These are phyloP conservation scores for Dictyostelium citrinum DNA, from an alignment of 78 protist species.

Conservation along the genomic window DNA sequence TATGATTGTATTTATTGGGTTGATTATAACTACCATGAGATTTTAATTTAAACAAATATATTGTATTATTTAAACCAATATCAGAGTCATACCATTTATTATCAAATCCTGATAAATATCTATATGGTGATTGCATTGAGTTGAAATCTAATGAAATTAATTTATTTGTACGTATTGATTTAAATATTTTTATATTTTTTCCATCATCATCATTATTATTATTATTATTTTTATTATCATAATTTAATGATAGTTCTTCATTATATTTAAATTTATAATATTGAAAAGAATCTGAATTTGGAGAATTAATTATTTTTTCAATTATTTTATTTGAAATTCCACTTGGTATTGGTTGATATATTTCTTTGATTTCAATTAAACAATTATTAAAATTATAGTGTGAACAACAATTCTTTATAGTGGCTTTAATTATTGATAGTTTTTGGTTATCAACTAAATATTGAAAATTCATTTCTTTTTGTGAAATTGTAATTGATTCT, in stretches of 20 bases:
- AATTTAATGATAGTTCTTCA: not conserved
- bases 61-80: not conserved
- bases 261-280: not conserved
- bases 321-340: not conserved
- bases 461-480: not conserved
- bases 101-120: not conserved
- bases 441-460: not conserved
- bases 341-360: not conserved
- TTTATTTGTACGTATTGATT: not conserved
- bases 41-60: not conserved
- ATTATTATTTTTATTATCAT: too few species aligned
- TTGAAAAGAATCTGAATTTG: not conserved
- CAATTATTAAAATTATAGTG: not conserved
- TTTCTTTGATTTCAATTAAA: not conserved
- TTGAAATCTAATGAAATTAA: not conserved
- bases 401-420: not conserved
- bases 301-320: not conserved
- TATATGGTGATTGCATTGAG: not conserved
- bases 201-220: not conserved
- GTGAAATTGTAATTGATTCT: not conserved
- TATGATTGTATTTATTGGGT: not conserved
- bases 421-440: not conserved
- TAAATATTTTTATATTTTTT: not conserved
- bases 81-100: not conserved
- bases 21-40: not conserved